Conservation (phyloP, 306 rosid species). For the Hippophae rhamnoides region DNA sequence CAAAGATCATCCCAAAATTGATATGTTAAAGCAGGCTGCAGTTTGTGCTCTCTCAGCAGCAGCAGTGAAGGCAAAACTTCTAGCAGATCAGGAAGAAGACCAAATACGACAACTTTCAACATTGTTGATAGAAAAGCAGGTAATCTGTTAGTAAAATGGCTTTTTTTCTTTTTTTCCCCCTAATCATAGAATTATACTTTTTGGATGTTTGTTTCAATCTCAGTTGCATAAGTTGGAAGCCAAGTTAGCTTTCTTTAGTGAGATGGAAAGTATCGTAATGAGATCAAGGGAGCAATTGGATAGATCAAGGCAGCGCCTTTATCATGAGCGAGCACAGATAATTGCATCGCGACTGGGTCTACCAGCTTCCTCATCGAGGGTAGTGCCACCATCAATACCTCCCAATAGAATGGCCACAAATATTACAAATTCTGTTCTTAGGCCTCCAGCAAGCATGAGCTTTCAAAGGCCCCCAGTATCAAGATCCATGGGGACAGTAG, state of each 20-base stretch:
- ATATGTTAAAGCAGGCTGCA: constrained; percentile 65
- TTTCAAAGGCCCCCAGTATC: constrained; percentile 53
- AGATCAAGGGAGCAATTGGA: constrained; percentile 78
- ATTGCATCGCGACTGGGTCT: constrained; percentile 71
- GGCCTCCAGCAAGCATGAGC: constrained; percentile 46
- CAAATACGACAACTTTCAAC: constrained; percentile 64
- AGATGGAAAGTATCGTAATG: constrained; percentile 60
- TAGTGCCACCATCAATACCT: constrained; percentile 40
- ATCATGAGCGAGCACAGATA: constrained; percentile 81
- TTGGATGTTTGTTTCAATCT: constrained; percentile 18
- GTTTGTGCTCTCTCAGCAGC: constrained; percentile 74
- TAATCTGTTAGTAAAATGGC: constrained; percentile 20
- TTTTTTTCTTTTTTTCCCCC: constrained; percentile 1
- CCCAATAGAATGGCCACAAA: constrained; percentile 45
- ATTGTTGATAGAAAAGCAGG: constrained; percentile 78
- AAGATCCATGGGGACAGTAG: constrained; percentile 39
- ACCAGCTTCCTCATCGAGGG: constrained; percentile 61
- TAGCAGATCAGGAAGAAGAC: constrained; percentile 83
- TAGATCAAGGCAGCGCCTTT: constrained; percentile 76
- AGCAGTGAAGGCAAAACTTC: constrained; percentile 76
- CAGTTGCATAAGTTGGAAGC: constrained; percentile 83
- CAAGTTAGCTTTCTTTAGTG: constrained; percentile 61
- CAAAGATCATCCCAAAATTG: constrained; percentile 37
- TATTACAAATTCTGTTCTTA: constrained; percentile 46
- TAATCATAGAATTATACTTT: constrained; percentile 3